Base-by-base conservation (phyloP, 2,329 filamentous ascomycete genomes). In the Zymoseptoria ardabiliae region DNA sequence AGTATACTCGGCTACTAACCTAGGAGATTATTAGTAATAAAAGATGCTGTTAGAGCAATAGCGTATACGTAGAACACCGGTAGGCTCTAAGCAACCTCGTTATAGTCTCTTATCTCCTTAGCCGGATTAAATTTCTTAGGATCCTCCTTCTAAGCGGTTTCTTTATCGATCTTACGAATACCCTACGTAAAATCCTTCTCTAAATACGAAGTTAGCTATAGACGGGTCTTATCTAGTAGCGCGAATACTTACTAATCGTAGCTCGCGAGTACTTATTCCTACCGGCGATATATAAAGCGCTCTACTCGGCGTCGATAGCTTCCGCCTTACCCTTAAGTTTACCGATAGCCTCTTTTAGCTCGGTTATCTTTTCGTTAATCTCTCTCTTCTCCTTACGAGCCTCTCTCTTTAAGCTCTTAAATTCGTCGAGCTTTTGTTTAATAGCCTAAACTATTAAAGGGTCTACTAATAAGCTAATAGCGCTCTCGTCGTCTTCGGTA, bases 11-110 rank as follows among this genome's bases (percentile, higher is more conserved):
- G 53, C 81, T 82, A 59, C 82, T 85, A 2, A 45, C 35, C 35
- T 45, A 13, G 17, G 17, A 45, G 10, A 17, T 17, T 17, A 13
- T 45, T 45, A 45, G 35, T 13, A 1, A n/a, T 17, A 13, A n/a
- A 6, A 2, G 13, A 45, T 6, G 35, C 35, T 45, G 35, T 5
- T 7, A n/a, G 35, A 17, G 35, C 17, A n/a, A 45, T 45, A 13
- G 35, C 35, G 17, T 13, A 45, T 17, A 88, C 82, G 61, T 85
- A 88, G 66, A 87, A 89, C 1, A 88, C 84, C 0, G 84, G 81
- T 0, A 89, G 74, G 0, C 74, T 76, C 8, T 70, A 70, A 0
- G 82, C 83, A 7, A 87, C 77, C 50, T 82, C 71, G 0, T 82
- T 77, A 56, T 88, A 88, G 65, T 87, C 79, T 9, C 83, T 77